A percentile compares a stretch with the other conserved stretches of the same genome.
Conservation (phyloP, 2,329 filamentous ascomycete species). For the Phialophora chinensis region DNA sequence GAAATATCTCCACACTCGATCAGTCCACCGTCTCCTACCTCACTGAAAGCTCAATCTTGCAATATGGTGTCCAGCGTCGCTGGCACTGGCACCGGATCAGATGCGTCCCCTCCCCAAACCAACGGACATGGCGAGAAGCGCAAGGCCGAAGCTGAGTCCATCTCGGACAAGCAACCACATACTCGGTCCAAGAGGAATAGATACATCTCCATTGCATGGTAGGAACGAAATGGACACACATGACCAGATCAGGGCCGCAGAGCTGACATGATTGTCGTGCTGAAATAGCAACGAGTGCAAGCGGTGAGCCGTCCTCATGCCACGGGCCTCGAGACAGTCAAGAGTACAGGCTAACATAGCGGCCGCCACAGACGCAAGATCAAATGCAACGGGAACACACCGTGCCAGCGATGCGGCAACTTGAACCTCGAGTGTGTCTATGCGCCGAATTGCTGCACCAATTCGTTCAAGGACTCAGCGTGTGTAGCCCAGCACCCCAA, state of each 20-base stretch:
- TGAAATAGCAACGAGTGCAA: conserved; percentile 66
- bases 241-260: background rate
- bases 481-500: conserved; percentile 43
- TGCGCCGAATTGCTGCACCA: conserved; percentile 70
- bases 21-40: conserved; percentile 20
- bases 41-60: background rate
- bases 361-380: conserved; percentile 59
- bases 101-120: conserved; percentile 32
- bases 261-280: conserved; percentile 25
- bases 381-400: conserved; percentile 68
- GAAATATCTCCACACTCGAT: conserved; percentile 30
- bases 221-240: conserved; percentile 38
- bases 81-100: conserved; percentile 26
- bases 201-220: conserved; percentile 72
- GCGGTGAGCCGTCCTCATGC: conserved; percentile 42
- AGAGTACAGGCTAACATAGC: background rate
- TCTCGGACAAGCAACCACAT: conserved; percentile 30
- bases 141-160: conserved; percentile 32
- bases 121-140: conserved; percentile 35
- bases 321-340: too few species aligned
- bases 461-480: conserved; percentile 89
- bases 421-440: conserved; percentile 68
- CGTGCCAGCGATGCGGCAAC: conserved; percentile 70
- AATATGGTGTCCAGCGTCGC: conserved; percentile 28
- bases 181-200: conserved; percentile 68